Evolutionary conservation across 768 basidiomycete species (phyloP).

Genomic region (Coprinopsis cinerea): DNA sequence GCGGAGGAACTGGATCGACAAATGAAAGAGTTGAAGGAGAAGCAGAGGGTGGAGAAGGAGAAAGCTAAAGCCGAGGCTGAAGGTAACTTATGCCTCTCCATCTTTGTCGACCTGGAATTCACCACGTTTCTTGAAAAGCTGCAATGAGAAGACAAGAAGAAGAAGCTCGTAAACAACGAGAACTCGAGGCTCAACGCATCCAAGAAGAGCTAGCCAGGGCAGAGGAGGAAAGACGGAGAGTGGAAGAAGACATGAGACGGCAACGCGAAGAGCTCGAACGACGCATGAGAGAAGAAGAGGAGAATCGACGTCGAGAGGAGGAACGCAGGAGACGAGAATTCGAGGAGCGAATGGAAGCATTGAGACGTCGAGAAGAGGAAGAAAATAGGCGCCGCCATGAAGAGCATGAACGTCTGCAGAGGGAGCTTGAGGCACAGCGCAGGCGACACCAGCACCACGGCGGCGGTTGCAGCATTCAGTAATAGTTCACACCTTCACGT

Average conservation of each 20-base stretch:
- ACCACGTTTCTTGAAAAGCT: neutral
- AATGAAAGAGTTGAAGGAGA: slow-evolving; percentile 38
- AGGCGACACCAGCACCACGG: neutral
- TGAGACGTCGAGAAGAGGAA: neutral
- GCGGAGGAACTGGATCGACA: slow-evolving; percentile 48
- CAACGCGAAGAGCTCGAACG: neutral
- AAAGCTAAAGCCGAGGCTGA: slow-evolving; percentile 42
- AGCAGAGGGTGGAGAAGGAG: slow-evolving; percentile 42
- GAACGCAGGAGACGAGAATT: slow-evolving; percentile 1
- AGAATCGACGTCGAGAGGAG: neutral
- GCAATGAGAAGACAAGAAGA: slow-evolving; percentile 31
- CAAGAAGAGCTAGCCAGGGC: slow-evolving; percentile 4
- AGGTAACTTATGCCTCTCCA: slow-evolving; percentile 4
- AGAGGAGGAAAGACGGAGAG: neutral
- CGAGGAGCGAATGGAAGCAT: neutral
- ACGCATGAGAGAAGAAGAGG: neutral
- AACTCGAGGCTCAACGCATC: slow-evolving; percentile 29
- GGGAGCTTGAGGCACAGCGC: slow-evolving; percentile 1
- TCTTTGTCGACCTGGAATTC: neutral
- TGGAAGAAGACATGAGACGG: neutral
- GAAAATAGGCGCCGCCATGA: neutral
- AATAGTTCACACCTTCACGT: neutral
- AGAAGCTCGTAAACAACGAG: slow-evolving; percentile 39
- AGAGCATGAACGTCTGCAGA: slow-evolving; percentile 1
- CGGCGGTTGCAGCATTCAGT: slow-evolving; percentile 1